A percentile compares a stretch with the other conserved stretches of the same genome.
Conservation (phyloP, 768 basidiomycete genomes). For the Podaxis sp. region DNA sequence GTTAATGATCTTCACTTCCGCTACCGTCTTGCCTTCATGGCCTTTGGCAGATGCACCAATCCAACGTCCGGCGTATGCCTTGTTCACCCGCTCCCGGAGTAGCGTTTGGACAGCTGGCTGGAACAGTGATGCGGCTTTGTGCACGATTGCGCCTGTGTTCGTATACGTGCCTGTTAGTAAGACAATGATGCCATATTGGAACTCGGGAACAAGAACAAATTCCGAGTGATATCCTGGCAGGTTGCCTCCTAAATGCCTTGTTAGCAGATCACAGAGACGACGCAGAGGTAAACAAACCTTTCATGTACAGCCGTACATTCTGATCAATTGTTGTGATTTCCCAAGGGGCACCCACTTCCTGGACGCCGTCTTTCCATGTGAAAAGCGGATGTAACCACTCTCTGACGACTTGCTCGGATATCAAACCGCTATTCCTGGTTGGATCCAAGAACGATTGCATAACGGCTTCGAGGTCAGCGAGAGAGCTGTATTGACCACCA, state of each 20-base stretch:
- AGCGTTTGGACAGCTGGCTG: constrained; percentile 31
- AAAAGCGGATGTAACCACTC: constrained; percentile 40
- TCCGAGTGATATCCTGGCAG: constrained; percentile 34
- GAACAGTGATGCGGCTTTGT: constrained; percentile 26
- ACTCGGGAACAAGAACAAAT: constrained; percentile 34
- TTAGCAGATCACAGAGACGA: constrained; percentile 1
- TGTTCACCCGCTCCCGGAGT: constrained; percentile 21
- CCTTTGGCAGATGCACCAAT: constrained; percentile 17
- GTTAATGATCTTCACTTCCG: constrained; percentile 25
- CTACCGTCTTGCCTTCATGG: constrained; percentile 2
- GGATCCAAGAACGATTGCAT: constrained; percentile 46
- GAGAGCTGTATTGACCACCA: constrained; percentile 48
- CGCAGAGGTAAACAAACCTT: constrained; percentile 19
- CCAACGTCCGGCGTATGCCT: constrained; percentile 32
- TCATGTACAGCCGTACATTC: constrained; percentile 26
- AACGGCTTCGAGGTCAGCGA: constrained; percentile 37
- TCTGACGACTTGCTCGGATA: constrained; percentile 28
- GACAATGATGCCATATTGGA: constrained; percentile 36
- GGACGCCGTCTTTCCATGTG: constrained; percentile 30
- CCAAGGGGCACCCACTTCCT: constrained; percentile 39
- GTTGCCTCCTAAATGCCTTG: constrained; percentile 28
- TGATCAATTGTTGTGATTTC: constrained; percentile 31
- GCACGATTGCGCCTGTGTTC: constrained; percentile 26
- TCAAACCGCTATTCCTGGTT: constrained; percentile 23
- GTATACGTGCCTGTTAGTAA: constrained; percentile 33